Base-by-base conservation (phyloP, 108 stramenopile genomes). In the Schizochytrium sp. region DNA sequence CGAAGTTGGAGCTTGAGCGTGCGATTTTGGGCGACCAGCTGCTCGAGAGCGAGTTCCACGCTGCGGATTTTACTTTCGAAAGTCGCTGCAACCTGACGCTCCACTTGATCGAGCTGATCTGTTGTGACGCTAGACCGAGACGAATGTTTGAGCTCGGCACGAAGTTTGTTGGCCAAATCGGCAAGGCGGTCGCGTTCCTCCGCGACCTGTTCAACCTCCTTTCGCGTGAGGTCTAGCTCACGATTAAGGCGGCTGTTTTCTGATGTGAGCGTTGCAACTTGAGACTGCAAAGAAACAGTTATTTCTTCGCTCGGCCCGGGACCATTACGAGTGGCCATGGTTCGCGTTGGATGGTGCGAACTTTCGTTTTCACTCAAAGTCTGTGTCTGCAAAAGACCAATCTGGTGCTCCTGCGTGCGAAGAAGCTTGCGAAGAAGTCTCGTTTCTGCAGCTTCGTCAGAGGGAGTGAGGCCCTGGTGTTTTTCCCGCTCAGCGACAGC, bases 1-100 rank as follows among this genome's bases (percentile, higher is more conserved):
- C 63, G 63, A 10, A 69, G 14, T n/a, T 69, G 14, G 6, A 45
- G 45, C 23, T 83, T 83, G 48, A 83, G 51, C 12, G 6, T 47
- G n/a, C 76, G 45, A 83, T 83, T 83, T 23, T 83, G 76, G 6
- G 18, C 12, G 4, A 83, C 76, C 6, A 83, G 45, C 3, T 83
- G 76, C 76, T 83, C 76, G 2, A 83, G n/a, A 6, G 76, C 76
- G 8, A 53, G 76, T 3, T 83, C 76, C 25, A 83, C 76, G 51
- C 76, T 83, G 19, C 51, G 45, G 76, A 83, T 83, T 34, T 83
- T 83, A 45, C 76, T 83, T 53, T 83, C 23, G 23, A 83, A 83
- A 12, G 76, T 83, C 51, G 45, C 23, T 6, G 76, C 76, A 12
- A 83, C 76, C 51, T 83, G 76, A 1, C 23, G 44, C 51, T 83